Evolutionary conservation across 129 eudicot genomes (phyloP), one percentile per base, ranked within the genome.

Genomic region (Helichrysum umbraculigerum): DNA sequence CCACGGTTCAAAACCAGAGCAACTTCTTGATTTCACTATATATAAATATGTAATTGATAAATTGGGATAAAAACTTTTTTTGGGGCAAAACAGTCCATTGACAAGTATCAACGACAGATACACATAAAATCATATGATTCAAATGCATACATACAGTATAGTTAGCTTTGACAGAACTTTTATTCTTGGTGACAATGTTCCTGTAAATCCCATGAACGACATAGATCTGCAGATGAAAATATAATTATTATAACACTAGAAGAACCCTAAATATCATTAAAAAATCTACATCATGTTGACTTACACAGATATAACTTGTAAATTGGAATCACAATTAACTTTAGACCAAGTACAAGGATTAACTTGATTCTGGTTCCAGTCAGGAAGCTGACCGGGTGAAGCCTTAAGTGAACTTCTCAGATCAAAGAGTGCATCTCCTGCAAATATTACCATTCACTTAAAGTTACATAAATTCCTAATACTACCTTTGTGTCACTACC

Each of bases 291-390:
- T 29, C 30, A 41, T 15, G 25, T 25, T 58, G 50, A 68, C 91
- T 78, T 87, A 92, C 92, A 89, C 83, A 32, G 89, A 75, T 5
- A 73, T 74, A 75, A 95, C 99, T 66, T 82, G 75, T 58, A 68
- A 58, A 65, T 82, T 76, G 39, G 77, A 5, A 78, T 91, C 90
- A 76, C 99, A 95, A 14, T 41, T 83, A 80, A 95, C 87, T 76
- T 86, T 89, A 61, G 95, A 75, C 99, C 99, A 95, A 78, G 96
- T 89, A 82, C 99, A 95, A 7, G 99, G 99, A 58, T 80, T 85
- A 39, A 95, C 99, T 80, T 81, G 91, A 78, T 91, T 82, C 61
- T 59, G 86, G 77, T 91, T 91, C 99, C 99, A 95, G 80, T 89
- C 92, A 65, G 84, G 14, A 35, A 95, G 96, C 82, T 91, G 97